These are phyloP conservation scores for Candida xiaguanensis DNA, from an alignment of 805 yeast genomes.

Conservation along the genomic window DNA sequence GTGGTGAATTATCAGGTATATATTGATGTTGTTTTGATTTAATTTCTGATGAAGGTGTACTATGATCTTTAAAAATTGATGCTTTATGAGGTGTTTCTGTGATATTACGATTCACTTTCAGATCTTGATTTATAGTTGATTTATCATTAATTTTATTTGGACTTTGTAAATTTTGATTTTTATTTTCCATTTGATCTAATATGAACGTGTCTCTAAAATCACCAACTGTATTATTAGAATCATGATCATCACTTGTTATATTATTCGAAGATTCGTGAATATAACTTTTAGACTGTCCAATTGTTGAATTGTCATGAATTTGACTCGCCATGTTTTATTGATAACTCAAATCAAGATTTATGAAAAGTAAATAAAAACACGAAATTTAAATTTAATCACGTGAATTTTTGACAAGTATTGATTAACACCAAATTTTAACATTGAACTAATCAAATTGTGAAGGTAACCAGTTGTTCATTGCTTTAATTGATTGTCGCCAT, in stretches of 20 bases:
- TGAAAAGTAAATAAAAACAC: no score
- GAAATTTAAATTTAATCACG: no score
- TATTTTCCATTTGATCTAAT: slow-evolving; percentile 1
- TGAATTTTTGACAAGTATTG: no score
- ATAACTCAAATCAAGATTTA: no score
- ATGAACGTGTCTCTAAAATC: slow-evolving; percentile 1
- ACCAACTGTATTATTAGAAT: neutral
- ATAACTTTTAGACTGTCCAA: slow-evolving; percentile 3
- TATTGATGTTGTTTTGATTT: neutral
- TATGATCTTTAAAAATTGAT: neutral
- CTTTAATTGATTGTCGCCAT: no score
- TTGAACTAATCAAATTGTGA: no score
- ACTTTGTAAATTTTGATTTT: no score
- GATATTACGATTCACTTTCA: neutral
- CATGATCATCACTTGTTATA: neutral
- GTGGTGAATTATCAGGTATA: neutral
- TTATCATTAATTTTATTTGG: neutral
- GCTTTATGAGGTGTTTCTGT: neutral
- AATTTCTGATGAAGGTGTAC: neutral
- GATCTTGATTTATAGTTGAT: neutral
- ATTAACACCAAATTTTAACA: no score
- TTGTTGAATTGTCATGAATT: neutral
- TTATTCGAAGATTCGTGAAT: neutral
- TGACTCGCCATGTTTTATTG: neutral
- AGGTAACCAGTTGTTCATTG: no score